Evolutionary conservation across 768 basidiomycete genomes (phyloP), one percentile per base, ranked within the genome.

Genomic region (Nidularia pulvinata): DNA sequence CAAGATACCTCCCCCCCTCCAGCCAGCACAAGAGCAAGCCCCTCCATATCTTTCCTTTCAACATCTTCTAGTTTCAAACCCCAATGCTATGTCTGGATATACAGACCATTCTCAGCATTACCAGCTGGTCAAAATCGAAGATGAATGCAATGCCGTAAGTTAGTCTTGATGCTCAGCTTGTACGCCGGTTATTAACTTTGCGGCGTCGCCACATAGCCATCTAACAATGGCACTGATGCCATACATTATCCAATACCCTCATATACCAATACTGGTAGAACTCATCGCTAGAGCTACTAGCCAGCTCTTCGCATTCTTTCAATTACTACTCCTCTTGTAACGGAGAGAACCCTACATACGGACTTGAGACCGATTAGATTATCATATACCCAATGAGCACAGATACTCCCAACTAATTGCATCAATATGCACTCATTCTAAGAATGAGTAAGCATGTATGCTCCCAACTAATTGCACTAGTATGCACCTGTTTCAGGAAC

Each of bases 11-110:
- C 81, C 66, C 70, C 66, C 72, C 68, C 69, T 76, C 73, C 75
- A 88, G 86, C 87, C 87, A 62, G 71, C 82, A 55, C 83, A 83
- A 69, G 84, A 88, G 74, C 83, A 83, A 69, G 84, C 80, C 35
- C 68, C 80, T 7, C 68, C 81, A 22, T 79, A 78, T 50, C 76
- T 81, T 22, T 74, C 81, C 11, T 68, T 77, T 46, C 81, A 82
- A 45, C 79, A 80, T 22, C 71, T 78, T 0, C 63, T 73, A 16
- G 53, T 78, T 39, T 66, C 77, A 0, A 70, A 69, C 55, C 72
- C 71, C 45, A 71, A 77, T 51, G 57, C 64, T 22, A 64, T 81
- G 32, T 57, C 78, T 22, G 71, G 60, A 43, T 78, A 76, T 10
- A 49, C 69, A 4, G 67, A 68, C 49, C 69, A 76, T 10, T 50